These are phyloP conservation scores for Arthrobotrys musiformis DNA, from an alignment of 2,329 filamentous ascomycete genomes.

Conservation along the genomic window DNA sequence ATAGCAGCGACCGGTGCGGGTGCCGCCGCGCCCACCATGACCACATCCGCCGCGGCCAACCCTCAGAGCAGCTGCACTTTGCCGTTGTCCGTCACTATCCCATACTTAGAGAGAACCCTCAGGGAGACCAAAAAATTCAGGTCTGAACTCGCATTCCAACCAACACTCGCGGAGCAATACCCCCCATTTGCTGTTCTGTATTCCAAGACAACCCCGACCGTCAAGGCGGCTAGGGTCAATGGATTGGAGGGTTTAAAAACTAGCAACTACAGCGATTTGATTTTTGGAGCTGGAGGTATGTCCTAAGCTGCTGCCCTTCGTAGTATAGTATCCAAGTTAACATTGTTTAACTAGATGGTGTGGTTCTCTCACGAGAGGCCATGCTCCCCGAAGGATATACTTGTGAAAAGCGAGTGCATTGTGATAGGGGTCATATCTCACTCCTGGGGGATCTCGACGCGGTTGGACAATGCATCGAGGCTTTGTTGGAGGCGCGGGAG, in stretches of 20 bases:
- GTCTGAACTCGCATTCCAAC: conserved; percentile 73
- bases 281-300: conserved; percentile 73
- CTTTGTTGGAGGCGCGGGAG: conserved; percentile 66
- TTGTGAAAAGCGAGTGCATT: conserved; percentile 77
- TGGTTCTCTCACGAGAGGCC: conserved; percentile 84
- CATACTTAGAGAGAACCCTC: conserved; percentile 81
- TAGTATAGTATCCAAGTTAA: not conserved
- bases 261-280: conserved; percentile 85
- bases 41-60: conserved; percentile 14
- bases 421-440: conserved; percentile 86
- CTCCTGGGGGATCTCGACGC: conserved; percentile 85
- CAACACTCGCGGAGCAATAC: conserved; percentile 73
- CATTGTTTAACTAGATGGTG: conserved; percentile 73
- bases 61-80: conserved; percentile 64
- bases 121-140: conserved; percentile 79
- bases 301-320: not conserved
- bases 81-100: conserved; percentile 68
- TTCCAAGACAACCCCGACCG: conserved; percentile 85
- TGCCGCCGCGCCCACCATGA: conserved; percentile 53
- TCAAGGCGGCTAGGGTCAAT: conserved; percentile 80
- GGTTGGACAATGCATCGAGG: conserved; percentile 78
- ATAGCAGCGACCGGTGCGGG: conserved; percentile 48
- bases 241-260: conserved; percentile 78
- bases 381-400: conserved; percentile 85
- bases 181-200: conserved; percentile 86